Percentiles rank a stretch among this genome's conserved stretches.
Evolutionary conservation across 2,329 filamentous ascomycete species (phyloP).

Genomic region (Exophiala sp.): DNA sequence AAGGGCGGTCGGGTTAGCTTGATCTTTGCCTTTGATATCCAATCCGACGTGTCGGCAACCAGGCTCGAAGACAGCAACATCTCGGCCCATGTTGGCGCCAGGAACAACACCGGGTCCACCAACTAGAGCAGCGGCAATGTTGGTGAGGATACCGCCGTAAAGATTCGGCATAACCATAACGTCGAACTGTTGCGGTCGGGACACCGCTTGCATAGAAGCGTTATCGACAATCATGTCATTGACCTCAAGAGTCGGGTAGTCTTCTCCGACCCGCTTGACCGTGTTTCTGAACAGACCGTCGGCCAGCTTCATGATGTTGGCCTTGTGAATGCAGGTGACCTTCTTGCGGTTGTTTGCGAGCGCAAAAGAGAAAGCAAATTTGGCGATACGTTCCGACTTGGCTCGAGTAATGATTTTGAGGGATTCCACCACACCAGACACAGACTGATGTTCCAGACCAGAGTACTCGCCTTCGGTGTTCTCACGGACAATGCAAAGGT

Average conservation of each 20-base stretch:
- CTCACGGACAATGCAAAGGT: conserved; percentile 99
- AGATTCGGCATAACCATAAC: conserved; percentile 99
- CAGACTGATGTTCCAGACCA: conserved; percentile 96
- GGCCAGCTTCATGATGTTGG: conserved; percentile 99
- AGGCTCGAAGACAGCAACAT: conserved; percentile 97
- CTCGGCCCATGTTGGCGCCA: conserved; percentile 98
- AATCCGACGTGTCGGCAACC: conserved; percentile 98
- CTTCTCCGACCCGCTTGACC: conserved; percentile 86
- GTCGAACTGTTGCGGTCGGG: conserved; percentile 94
- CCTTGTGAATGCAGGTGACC: conserved; percentile 99
- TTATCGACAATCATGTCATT: conserved; percentile 99
- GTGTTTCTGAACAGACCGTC: conserved; percentile 98
- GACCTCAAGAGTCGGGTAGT: conserved; percentile 90
- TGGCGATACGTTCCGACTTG: conserved; percentile 98
- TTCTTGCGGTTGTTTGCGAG: conserved; percentile 98
- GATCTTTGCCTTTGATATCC: conserved; percentile 99
- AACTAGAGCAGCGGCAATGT: conserved; percentile 95
- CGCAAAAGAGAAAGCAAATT: conserved; percentile 96
- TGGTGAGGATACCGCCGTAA: conserved; percentile 72
- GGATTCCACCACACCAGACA: conserved; percentile 92
- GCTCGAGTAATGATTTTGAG: conserved; percentile 99
- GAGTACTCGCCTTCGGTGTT: conserved; percentile 99
- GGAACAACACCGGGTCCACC: conserved; percentile 95
- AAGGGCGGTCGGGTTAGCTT: conserved; percentile 95
- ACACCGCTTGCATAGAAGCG: conserved; percentile 98